Base-by-base conservation (phyloP, 202 grass and related monocot genomes). In the Elaeis oleifera region DNA sequence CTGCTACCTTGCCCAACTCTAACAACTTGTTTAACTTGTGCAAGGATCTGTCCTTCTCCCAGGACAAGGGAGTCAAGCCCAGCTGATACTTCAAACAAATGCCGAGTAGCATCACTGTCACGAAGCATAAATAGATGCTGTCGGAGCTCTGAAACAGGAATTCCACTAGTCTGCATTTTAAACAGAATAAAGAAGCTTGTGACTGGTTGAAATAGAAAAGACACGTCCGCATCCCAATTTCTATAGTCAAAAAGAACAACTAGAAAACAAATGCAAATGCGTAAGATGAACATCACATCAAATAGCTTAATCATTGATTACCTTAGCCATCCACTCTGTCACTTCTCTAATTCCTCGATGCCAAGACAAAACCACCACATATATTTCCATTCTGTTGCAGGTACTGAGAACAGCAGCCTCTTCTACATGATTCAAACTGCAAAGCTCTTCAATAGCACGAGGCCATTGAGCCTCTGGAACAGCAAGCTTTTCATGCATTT, bases 401-500 rank as follows among this genome's bases (percentile, higher is more conserved):
- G 63, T 65, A 28, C 63, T 65, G 63, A 65, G 63, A 52, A 65
- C 63, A 51, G 63, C 49, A 14, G 63, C 63, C 28, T 65, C 63
- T 65, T 65, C 63, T 65, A 65, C 50, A 65, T 65, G 63, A 65
- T 65, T 52, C 49, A 65, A 26, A 52, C 15, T 28, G 23, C 63
- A 65, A 13, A 65, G 51, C 27, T 65, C 63, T 26, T 50, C 63
- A 2, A 65, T 65, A 65, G 63, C 63, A 65, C 49, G 63, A 27
- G 63, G 23, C 63, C 63, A 65, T n/a, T 52, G 63, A 26, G 63
- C 63, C 63, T 65, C 63, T 27, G 63, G 63, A 53, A 65, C 49
- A 65, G 63, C 63, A 65, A 65, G 63, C 16, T 65, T 65, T 65
- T 65, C 63, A 11, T 49, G 63, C 63, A 65, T 65, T n/a, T 65